Evolutionary conservation across 1,284 basidiomycete species (phyloP), one percentile per base, ranked within the genome.

Genomic region (Polyporus tsugae): DNA sequence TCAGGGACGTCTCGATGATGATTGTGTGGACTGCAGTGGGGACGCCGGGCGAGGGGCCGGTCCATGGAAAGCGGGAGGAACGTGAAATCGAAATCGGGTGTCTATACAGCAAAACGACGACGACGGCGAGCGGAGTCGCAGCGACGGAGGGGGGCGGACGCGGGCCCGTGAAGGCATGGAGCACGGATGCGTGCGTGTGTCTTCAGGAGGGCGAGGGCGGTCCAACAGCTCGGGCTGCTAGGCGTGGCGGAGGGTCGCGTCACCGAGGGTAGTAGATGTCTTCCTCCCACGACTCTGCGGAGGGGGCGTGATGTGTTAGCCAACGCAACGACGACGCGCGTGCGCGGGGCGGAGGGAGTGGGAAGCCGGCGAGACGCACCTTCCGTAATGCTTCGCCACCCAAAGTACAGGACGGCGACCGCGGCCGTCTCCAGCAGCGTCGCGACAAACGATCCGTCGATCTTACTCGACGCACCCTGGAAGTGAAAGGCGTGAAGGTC

Each of bases 351-450:
- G 39, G 22, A 49, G 63, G 22, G 59, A 17, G 64, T 38, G 52
- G 13, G 60, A 44, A 62, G 70, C 53, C n/a, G 38, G 60, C 57
- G 35, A 22, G 38, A 82, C 89, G 73, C 69, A 95, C 93, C 90
- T 88, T 95, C 93, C 15, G 93, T 95, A 72, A 95, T 95, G 76
- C 90, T 90, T 78, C 84, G 86, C 95, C 95, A 96, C 33, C 88
- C 94, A 19, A 91, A 77, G 78, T 89, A 95, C 22, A 96, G 72
- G 15, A 88, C 82, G n/a, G 84, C 86, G 0, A 96, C 87, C 0
- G 91, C 80, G 0, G 86, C 89, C 0, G 93, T 93, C 77, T 94
- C 93, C 53, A 94, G 81, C 15, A 93, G 66, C 0, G 94, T 95
- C 0, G 93, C 91, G 13, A 96, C 78, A 78, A 96, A 95, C 2